Evolutionary conservation across 345 rosid genomes (phyloP).

Genomic region (Citrus reticulata): DNA sequence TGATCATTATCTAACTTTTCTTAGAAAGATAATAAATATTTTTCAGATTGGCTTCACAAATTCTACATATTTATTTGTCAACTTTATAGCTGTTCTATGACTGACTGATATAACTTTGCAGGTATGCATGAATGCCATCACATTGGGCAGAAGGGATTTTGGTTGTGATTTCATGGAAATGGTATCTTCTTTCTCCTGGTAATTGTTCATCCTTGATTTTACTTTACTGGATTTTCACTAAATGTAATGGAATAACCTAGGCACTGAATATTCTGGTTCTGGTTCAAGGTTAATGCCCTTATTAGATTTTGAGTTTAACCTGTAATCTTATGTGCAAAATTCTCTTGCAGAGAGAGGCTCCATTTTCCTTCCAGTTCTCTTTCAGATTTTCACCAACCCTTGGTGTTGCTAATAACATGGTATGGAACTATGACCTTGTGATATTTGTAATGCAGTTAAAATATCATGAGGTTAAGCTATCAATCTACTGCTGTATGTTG

Average conservation of each 20-base stretch:
- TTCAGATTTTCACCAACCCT: conserved; percentile 63
- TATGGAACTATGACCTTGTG: conserved; percentile 21
- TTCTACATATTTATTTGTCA: not conserved
- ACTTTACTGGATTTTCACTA: not conserved
- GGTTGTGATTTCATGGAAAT: conserved; percentile 51
- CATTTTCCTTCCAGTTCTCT: conserved; percentile 58
- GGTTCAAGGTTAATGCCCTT: not conserved
- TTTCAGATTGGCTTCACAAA: not conserved
- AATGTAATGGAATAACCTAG: not conserved
- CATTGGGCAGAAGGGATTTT: conserved; percentile 36
- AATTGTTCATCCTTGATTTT: conserved; percentile 46
- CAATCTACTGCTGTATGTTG: not conserved
- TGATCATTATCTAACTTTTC: not conserved
- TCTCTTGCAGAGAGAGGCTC: conserved; percentile 54
- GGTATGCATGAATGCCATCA: conserved; percentile 46
- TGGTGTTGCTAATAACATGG: conserved; percentile 71
- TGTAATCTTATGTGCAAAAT: not conserved
- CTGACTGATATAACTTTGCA: conserved; percentile 31
- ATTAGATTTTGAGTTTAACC: not conserved
- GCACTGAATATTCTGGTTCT: not conserved
- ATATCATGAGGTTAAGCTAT: not conserved
- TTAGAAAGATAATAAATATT: not conserved
- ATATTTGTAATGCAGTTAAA: not conserved
- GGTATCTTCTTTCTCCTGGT: conserved; percentile 87
- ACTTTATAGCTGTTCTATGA: not conserved